phyloP scores from a whole-genome alignment of 2,329 filamentous ascomycete genomes.

The Sporothrix protearum region DNA sequence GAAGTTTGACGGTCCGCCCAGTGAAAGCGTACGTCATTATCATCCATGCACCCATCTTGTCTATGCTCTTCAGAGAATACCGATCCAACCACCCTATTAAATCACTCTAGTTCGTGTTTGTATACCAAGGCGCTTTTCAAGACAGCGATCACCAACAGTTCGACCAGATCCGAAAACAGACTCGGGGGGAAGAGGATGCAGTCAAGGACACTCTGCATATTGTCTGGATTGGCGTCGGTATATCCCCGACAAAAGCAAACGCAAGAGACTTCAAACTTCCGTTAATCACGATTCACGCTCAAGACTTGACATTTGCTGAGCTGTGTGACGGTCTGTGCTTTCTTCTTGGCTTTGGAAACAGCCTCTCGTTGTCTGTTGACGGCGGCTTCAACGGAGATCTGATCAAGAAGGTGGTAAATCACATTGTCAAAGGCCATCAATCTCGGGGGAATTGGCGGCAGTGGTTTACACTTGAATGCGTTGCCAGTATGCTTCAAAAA shows the following conservation, averaged over 20 bases:
- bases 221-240: not conserved
- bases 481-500: not conserved
- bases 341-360: not conserved
- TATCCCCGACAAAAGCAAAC: not conserved
- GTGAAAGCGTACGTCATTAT: not conserved
- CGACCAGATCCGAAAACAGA: too few relatives aligned
- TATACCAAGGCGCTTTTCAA: not conserved
- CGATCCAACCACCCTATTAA: too few relatives aligned
- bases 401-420: not conserved
- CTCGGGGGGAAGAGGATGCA: not conserved
- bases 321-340: not conserved
- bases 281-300: not conserved
- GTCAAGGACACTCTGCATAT: not conserved
- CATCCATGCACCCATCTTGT: not conserved
- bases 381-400: not conserved
- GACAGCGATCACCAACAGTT: not conserved
- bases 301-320: not conserved
- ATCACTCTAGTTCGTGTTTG: not conserved
- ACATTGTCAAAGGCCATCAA: not conserved
- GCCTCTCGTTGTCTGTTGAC: not conserved
- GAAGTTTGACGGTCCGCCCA: not conserved
- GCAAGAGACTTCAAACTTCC: too few relatives aligned
- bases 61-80: too few relatives aligned
- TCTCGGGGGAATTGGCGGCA: not conserved
- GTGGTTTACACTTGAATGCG: not conserved